These are phyloP conservation scores for Aspergillus melleus DNA, from an alignment of 2,329 filamentous ascomycete genomes.

Conservation along the genomic window DNA sequence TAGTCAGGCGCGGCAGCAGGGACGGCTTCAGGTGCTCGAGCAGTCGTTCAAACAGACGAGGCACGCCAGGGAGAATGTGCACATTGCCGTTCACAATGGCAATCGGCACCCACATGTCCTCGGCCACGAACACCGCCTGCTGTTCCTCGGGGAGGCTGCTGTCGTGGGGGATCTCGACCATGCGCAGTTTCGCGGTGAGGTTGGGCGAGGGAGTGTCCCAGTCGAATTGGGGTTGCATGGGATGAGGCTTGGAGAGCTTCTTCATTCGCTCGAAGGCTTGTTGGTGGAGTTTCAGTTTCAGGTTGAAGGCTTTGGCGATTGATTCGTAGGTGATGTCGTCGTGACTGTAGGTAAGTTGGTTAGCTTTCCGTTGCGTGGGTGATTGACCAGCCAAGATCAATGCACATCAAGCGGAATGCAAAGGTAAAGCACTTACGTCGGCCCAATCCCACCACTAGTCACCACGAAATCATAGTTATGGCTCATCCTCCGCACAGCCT, in stretches of 20 bases:
- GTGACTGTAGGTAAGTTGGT: conserved; percentile 58
- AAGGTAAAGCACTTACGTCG: conserved; percentile 61
- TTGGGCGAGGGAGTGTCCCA: conserved; percentile 82
- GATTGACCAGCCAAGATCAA: no score
- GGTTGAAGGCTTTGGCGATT: conserved; percentile 82
- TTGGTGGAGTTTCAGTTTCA: conserved; percentile 75
- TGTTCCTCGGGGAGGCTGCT: conserved; percentile 62
- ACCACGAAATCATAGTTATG: conserved; percentile 90
- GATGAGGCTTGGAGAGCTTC: conserved; percentile 70
- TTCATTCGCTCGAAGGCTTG: conserved; percentile 82
- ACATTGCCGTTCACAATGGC: conserved; percentile 88
- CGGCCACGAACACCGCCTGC: conserved; percentile 75
- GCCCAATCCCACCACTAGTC: conserved; percentile 92
- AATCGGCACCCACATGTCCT: conserved; percentile 89
- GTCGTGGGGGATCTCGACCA: conserved; percentile 85
- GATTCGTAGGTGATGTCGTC: conserved; percentile 97
- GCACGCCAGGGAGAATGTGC: conserved; percentile 89
- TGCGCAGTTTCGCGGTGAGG: conserved; percentile 78
- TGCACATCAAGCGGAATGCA: no score
- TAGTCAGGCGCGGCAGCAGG: conserved; percentile 68
- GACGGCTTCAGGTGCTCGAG: conserved; percentile 73
- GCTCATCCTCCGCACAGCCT: conserved; percentile 85
- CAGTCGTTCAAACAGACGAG: conserved; percentile 76
- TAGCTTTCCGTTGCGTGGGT: background rate
- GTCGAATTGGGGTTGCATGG: conserved; percentile 71